Base-by-base conservation (phyloP, 2,329 filamentous ascomycete genomes). In the Ascochyta clinopodiicola region DNA sequence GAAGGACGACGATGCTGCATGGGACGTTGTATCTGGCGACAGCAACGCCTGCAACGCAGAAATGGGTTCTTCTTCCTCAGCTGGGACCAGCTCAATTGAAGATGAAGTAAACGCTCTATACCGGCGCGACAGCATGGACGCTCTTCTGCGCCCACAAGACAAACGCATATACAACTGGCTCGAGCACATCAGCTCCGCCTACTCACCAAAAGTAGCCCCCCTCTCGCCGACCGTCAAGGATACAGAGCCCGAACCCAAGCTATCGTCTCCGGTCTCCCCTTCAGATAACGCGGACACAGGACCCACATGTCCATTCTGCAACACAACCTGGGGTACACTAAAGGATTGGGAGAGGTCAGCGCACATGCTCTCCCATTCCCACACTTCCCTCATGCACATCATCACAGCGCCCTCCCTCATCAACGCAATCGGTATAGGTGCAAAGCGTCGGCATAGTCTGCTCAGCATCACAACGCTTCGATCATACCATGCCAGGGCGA, bases 1-100 rank as follows among this genome's bases (percentile, higher is more conserved):
- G 2, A 46, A 64, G 3, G 34, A 68, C 25, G 68, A 71, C 25
- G 61, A 67, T 39, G 47, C 24, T 1, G 61, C 61, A 9, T 73
- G 69, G 69, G 50, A 62, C 12, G 48, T 64, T 21, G 51, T 66
- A 4, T 32, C 29, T 6, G 42, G 7, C 10, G 42, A 35, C 15
- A 17, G 5, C 32, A 17, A 9, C 9, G 7, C 8, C 17, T 31
- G 5, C 12, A 13, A 31, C 12, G 32, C 15, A 35, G 32, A 35
- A 17, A 4, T 17, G 3, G 15, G 17, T 6, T 17, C 15, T 8
- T 6, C 5, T 7, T 12, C 9, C 15, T 35, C 43, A 24, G 24
- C 13, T 6, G 6, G 3, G 22, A 35, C 17, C 9, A n/a, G 4
- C 6, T 24, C 19, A 10, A 19, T 24, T 19, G 36, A 10, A n/a